Conservation (phyloP, 116 monocot genomes). For the Iris pallida region DNA sequence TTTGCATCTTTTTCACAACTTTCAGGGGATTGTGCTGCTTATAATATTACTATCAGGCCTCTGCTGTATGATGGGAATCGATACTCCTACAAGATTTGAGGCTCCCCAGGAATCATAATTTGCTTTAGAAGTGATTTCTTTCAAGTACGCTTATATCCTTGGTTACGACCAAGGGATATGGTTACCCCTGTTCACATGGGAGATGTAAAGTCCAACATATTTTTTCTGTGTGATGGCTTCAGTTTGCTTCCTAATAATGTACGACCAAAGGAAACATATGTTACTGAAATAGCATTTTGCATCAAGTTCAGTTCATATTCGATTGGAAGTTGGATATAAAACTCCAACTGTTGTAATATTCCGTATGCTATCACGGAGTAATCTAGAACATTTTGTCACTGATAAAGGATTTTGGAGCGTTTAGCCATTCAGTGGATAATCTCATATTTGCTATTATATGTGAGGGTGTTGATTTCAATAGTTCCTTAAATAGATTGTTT, state of each 20-base stretch:
- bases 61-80: constrained; percentile 80
- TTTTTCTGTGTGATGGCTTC: neutral
- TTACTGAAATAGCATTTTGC: neutral
- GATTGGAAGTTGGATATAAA: neutral
- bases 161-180: neutral
- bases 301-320: neutral
- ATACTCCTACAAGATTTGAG: constrained; percentile 69
- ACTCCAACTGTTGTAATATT: neutral
- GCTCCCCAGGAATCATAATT: constrained; percentile 52
- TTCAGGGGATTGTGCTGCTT: constrained; percentile 72
- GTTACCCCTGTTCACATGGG: neutral
- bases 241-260: neutral
- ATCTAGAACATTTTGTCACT: neutral
- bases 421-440: neutral
- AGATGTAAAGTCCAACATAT: neutral
- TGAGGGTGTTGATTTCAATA: neutral
- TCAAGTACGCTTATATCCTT: neutral
- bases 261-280: neutral
- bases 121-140: neutral
- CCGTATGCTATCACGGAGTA: neutral
- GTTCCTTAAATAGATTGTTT: too few species aligned
- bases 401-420: neutral
- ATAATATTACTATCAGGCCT: constrained; percentile 81
- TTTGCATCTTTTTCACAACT: neutral
- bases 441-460: neutral